A percentile compares a stretch with the other conserved stretches of the same genome.
Evolutionary conservation across 2,329 filamentous ascomycete genomes (phyloP).

Genomic region (Aspergillus alliaceus): DNA sequence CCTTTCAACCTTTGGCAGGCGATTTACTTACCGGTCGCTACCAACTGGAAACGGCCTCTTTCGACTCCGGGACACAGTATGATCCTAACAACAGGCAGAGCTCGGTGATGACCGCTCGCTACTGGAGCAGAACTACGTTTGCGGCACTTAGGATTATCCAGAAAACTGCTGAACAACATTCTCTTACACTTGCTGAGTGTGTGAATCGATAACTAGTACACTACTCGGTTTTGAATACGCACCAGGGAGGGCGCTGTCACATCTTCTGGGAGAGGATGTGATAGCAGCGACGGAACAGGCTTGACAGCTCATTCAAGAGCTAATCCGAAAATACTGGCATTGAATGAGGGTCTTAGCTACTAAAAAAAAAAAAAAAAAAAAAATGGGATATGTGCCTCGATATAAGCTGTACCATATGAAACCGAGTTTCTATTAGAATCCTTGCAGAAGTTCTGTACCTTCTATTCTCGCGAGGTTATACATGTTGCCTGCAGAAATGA

Average conservation of each 20-base stretch:
- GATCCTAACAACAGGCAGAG: background rate
- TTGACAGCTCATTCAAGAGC: constrained; percentile 33
- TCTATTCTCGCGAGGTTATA: too few relatives aligned
- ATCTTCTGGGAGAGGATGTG: too few relatives aligned
- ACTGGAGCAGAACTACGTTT: constrained; percentile 23
- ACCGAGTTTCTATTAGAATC: too few relatives aligned
- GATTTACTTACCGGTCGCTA: constrained; percentile 46
- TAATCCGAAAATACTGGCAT: constrained; percentile 34
- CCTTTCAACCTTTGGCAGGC: constrained; percentile 47
- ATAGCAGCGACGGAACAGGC: constrained; percentile 38
- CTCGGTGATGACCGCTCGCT: background rate
- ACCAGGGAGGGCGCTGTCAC: too few relatives aligned
- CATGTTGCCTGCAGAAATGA: too few relatives aligned
- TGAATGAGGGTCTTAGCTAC: too few relatives aligned
- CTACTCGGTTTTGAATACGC: constrained; percentile 38
- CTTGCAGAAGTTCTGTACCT: too few relatives aligned
- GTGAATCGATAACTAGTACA: constrained; percentile 49
- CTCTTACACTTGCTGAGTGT: constrained; percentile 43
- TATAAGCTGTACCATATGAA: too few relatives aligned
- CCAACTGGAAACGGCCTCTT: constrained; percentile 23
- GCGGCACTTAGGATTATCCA: constrained; percentile 44
- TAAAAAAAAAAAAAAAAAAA: too few relatives aligned
- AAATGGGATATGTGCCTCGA: too few relatives aligned
- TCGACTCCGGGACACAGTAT: background rate
- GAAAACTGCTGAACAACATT: constrained; percentile 38